phyloP scores from a whole-genome alignment of 2,329 filamentous ascomycete species.

The Pseudonectria buxi region DNA sequence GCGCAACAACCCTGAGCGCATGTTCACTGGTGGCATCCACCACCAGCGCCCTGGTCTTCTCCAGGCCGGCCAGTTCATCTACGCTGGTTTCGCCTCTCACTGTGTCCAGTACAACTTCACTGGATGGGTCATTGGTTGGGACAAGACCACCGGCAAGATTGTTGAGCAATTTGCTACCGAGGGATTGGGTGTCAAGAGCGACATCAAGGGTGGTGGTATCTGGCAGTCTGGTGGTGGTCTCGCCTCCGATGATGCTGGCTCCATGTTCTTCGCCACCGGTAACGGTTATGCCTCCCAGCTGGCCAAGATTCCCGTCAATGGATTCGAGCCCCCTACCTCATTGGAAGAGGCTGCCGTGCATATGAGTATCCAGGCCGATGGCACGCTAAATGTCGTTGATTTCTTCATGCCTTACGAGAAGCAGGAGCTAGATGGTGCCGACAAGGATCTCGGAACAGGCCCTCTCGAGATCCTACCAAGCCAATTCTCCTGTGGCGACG shows the following conservation, averaged over 20 bases:
- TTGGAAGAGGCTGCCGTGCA: conserved; percentile 40
- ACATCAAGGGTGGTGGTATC: conserved; percentile 36
- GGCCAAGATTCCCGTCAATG: conserved; percentile 30
- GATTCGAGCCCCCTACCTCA: conserved; percentile 32
- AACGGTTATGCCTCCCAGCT: conserved; percentile 37
- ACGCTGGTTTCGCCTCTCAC: conserved; percentile 48
- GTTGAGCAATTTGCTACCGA: conserved; percentile 37
- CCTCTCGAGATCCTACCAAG: conserved; percentile 36
- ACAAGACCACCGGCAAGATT: conserved; percentile 33
- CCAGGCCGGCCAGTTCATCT: conserved; percentile 39
- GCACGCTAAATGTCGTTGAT: conserved; percentile 39
- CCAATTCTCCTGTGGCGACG: conserved; percentile 36
- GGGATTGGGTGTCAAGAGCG: conserved; percentile 30
- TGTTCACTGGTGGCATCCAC: conserved; percentile 45
- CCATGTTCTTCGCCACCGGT: conserved; percentile 32
- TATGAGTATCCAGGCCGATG: conserved; percentile 34
- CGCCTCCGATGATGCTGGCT: conserved; percentile 31
- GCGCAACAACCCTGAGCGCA: conserved; percentile 40
- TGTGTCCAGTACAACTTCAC: conserved; percentile 52
- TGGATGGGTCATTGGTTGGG: conserved; percentile 43
- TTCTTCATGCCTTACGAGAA: conserved; percentile 52
- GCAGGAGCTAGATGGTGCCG: conserved; percentile 40
- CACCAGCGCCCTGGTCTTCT: conserved; percentile 44
- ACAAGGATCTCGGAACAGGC: conserved; percentile 43
- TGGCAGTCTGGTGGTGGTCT: conserved; percentile 36